Evolutionary conservation across 2,329 filamentous ascomycete genomes (phyloP), one percentile per base, ranked within the genome.

Genomic region (Scedosporium boydii): DNA sequence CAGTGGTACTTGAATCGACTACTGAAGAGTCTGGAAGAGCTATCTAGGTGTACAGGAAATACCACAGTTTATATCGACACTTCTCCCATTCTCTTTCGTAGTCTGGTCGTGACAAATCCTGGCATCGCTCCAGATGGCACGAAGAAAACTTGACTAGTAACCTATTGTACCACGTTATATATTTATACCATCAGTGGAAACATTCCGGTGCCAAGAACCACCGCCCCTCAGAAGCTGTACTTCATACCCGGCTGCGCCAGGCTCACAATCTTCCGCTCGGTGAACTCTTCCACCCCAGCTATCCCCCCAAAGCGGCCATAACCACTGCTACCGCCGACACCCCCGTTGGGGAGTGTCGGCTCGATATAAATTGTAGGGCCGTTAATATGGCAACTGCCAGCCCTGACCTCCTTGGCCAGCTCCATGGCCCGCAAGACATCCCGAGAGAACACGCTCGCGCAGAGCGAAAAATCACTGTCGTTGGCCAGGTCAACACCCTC

Each of bases 381-480:
- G 60, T 79, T 79, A 63, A 79, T 71, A 63, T 78, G 76, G 29
- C 76, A 76, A 44, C 72, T 75, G 12, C 87, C 87, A 18, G 78
- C 79, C 63, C 89, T 78, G 58, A 85, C 79, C 64, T 77, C 74
- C 66, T 74, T 78, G 3, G 82, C 81, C 34, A 86, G 73, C 18
- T 78, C 75, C 60, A 85, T 65, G 0, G 79, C 83, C 4, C 75
- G 74, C 66, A 79, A 75, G 60, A 89, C 72, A 68, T 87, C 81
- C 68, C 81, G 76, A 0, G 87, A 89, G 70, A 88, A 90, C 5
- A 90, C 80, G 0, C 86, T 81, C 2, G 82, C 81, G 3, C 80
- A 78, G 6, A 90, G 81, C 3, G 87, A 87, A 69, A 88, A 90
- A 46, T 88, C 84, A 3, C 85, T 89, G 66, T 89, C 84, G 68